Evolutionary conservation across 2,329 filamentous ascomycete genomes (phyloP), one percentile per base, ranked within the genome.

Genomic region (Mycosphaerella sp.): DNA sequence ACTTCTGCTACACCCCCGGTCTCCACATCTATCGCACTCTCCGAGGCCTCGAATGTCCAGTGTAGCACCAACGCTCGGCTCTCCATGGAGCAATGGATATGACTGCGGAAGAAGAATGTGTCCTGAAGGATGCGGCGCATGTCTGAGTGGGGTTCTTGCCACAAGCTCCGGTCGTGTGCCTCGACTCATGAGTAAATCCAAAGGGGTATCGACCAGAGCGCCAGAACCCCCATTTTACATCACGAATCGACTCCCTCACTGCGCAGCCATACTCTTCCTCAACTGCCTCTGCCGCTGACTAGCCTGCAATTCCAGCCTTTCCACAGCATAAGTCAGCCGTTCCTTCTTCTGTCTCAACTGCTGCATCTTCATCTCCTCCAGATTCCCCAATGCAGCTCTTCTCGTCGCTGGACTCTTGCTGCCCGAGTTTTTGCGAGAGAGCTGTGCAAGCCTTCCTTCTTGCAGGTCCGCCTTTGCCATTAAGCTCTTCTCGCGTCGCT

Each of bases 291-390:
- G 80, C 67, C 80, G 74, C 72, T 95, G 90, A 63, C 83, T 78
- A n/a, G 89, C 86, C 74, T 95, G 89, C 64, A 95, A 68, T 75
- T 93, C 88, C 60, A 96, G 71, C 57, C 90, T 80, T 68, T 93
- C 89, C 14, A 95, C 88, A 29, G 88, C 86, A 74, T 95, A 95
- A 68, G 87, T 84, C 63, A 95, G 73, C 47, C 89, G 82, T 71
- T 95, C 89, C 72, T 89, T 92, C 72, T 89, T 86, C 75, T 90
- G 87, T 54, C 82, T 77, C 53, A 93, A 71, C 59, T 87, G 84
- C 64, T 82, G 83, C 57, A 89, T 75, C 64, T 80, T 81, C 61
- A 76, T 58, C 54, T 79, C 76, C 53, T 81, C 77, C 66, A 80
- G 73, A 48, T 71, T 70, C 36, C 70, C 73, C 54, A 70, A 63